Evolutionary conservation across 2,329 filamentous ascomycete species (phyloP).

Genomic region (Colletotrichum sansevieriae): DNA sequence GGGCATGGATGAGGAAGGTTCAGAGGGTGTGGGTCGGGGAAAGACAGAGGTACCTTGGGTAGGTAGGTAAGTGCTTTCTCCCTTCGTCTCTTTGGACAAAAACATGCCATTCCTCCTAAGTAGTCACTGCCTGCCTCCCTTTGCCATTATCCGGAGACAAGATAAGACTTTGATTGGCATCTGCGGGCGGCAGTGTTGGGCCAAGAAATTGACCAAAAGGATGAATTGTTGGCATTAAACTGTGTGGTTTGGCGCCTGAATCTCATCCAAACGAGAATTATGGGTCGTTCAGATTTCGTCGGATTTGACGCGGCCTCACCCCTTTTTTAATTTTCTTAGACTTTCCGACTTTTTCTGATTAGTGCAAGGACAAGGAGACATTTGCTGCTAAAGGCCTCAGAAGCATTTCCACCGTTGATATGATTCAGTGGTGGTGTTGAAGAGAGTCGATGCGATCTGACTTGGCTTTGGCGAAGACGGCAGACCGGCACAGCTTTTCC

Average conservation of each 20-base stretch:
- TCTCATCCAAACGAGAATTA: background rate
- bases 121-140: background rate
- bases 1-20: slow-evolving; percentile 4
- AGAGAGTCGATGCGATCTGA: slow-evolving; percentile 5
- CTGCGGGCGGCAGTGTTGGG: background rate
- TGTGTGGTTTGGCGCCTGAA: background rate
- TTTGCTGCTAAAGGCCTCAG: background rate
- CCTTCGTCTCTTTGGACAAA: background rate
- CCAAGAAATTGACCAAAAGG: background rate
- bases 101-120: too few relatives aligned
- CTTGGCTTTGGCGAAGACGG: slow-evolving; percentile 10
- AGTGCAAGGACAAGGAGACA: background rate
- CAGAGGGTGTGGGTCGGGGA: background rate
- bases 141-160: slow-evolving; percentile 23
- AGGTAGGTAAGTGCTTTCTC: background rate
- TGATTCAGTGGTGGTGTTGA: background rate
- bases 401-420: slow-evolving; percentile 29
- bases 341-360: background rate
- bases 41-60: too few relatives aligned
- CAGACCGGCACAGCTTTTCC: slow-evolving; percentile 5
- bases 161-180: background rate
- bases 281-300: slow-evolving; percentile 7
- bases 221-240: slow-evolving; percentile 1
- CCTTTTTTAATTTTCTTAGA: background rate
- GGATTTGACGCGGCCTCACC: slow-evolving; percentile 1